A percentile compares a stretch with the other conserved stretches of the same genome.
Evolutionary conservation across 495 filamentous ascomycete species (phyloP).

Genomic region (Massariosphaeria phaeospora): DNA sequence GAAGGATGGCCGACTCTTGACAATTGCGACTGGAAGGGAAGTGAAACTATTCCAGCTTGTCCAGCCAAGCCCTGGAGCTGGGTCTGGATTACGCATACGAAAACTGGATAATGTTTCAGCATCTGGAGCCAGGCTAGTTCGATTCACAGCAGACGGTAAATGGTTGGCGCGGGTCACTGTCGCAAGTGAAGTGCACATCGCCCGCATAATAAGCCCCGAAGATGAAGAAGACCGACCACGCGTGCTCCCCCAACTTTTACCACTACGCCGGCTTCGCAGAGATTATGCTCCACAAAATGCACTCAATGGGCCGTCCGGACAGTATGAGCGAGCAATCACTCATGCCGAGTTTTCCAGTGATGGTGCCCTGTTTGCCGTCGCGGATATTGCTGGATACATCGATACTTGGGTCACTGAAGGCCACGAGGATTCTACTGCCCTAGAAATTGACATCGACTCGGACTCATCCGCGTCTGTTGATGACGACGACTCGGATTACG

Average conservation of each 20-base stretch:
- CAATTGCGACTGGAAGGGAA: conserved; percentile 67
- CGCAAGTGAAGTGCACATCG: conserved; percentile 48
- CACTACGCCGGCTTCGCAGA: conserved; percentile 53
- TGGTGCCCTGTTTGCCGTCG: conserved; percentile 68
- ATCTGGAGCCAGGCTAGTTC: conserved; percentile 60
- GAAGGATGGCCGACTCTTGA: conserved; percentile 66
- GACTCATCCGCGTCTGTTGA: conserved; percentile 32
- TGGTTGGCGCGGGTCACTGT: conserved; percentile 55
- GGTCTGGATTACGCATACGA: conserved; percentile 52
- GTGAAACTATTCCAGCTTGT: conserved; percentile 72
- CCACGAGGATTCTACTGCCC: conserved; percentile 45
- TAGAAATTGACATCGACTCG: conserved; percentile 30
- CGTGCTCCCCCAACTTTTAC: conserved; percentile 47
- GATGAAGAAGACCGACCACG: conserved; percentile 40
- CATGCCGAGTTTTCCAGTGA: conserved; percentile 74
- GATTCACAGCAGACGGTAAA: conserved; percentile 49
- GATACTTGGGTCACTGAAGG: conserved; percentile 75
- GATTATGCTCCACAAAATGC: conserved; percentile 23
- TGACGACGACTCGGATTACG: conserved; percentile 47
- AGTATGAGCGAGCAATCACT: conserved; percentile 71
- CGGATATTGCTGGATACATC: conserved; percentile 78
- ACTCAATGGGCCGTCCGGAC: conserved; percentile 63
- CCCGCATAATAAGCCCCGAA: conserved; percentile 43
- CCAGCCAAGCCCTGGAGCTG: conserved; percentile 41
- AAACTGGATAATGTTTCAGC: conserved; percentile 57